Evolutionary conservation across 768 basidiomycete genomes (phyloP).

Genomic region (Amanita thiersii): DNA sequence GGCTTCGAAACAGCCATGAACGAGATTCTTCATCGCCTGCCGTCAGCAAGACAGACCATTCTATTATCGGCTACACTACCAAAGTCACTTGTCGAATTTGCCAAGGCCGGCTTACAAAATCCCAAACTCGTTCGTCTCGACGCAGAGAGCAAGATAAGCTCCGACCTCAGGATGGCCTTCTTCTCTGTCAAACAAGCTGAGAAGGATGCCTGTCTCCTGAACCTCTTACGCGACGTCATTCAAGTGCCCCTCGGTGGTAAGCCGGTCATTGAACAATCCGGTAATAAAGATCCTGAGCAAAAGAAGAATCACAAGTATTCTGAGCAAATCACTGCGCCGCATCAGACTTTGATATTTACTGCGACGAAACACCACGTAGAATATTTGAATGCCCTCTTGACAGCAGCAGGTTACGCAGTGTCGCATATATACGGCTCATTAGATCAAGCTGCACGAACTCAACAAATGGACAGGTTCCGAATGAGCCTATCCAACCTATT

Average conservation of each 20-base stretch:
- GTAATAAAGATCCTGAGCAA: slow-evolving; percentile 26
- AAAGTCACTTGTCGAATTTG: slow-evolving; percentile 93
- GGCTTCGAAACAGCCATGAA: slow-evolving; percentile 90
- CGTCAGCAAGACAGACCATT: slow-evolving; percentile 80
- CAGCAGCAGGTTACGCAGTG: slow-evolving; percentile 76
- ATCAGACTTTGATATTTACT: slow-evolving; percentile 91
- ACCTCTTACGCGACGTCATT: slow-evolving; percentile 82
- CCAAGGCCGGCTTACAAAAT: slow-evolving; percentile 91
- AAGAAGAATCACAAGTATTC: slow-evolving; percentile 46
- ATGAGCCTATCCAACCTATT: slow-evolving; percentile 71
- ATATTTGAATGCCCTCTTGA: slow-evolving; percentile 75
- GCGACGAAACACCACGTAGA: slow-evolving; percentile 99
- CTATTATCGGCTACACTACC: slow-evolving; percentile 96
- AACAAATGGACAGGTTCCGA: slow-evolving; percentile 89
- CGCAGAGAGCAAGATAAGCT: slow-evolving; percentile 90
- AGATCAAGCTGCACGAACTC: slow-evolving; percentile 82
- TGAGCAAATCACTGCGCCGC: slow-evolving; percentile 52
- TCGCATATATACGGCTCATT: slow-evolving; percentile 96
- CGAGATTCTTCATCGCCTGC: slow-evolving; percentile 88
- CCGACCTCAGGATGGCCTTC: slow-evolving; percentile 91
- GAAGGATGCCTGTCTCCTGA: slow-evolving; percentile 86
- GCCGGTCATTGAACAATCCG: slow-evolving; percentile 20
- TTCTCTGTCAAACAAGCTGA: slow-evolving; percentile 88
- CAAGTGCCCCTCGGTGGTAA: slow-evolving; percentile 56
- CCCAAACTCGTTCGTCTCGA: slow-evolving; percentile 96